These are phyloP conservation scores for Aspergillus tanneri DNA, from an alignment of 2,329 filamentous ascomycete genomes.

Conservation along the genomic window DNA sequence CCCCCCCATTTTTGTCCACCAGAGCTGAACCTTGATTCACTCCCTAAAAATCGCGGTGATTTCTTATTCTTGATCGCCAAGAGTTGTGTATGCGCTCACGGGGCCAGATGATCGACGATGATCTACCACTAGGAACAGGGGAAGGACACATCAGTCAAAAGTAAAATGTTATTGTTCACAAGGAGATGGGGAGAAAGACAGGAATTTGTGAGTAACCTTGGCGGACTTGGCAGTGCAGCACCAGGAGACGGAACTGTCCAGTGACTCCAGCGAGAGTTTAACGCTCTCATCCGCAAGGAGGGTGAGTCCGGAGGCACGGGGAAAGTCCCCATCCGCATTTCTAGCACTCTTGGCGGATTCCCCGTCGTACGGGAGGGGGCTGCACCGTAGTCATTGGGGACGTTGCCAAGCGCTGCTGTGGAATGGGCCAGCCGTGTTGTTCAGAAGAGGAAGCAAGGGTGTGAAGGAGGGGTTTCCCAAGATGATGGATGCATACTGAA, in stretches of 20 bases:
- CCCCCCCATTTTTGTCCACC: no score
- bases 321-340: background rate
- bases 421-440: slow-evolving; percentile 15
- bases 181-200: background rate
- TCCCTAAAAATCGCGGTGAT: no score
- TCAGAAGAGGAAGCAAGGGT: slow-evolving; percentile 19
- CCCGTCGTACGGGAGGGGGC: slow-evolving; percentile 12
- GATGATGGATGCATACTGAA: slow-evolving; percentile 13
- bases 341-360: slow-evolving; percentile 19
- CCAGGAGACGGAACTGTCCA: no score
- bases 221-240: background rate
- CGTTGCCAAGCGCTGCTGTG: slow-evolving; percentile 27
- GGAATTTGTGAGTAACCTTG: background rate
- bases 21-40: no score
- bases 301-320: background rate
- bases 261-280: no score
- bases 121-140: slow-evolving; percentile 15
- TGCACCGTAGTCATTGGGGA: slow-evolving; percentile 6
- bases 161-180: background rate
- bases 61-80: no score
- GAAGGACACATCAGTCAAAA: background rate
- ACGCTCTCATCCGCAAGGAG: background rate
- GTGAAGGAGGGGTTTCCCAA: slow-evolving; percentile 6
- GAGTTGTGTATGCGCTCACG: slow-evolving; percentile 12
- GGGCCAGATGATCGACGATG: slow-evolving; percentile 22